A percentile compares a stretch with the other conserved stretches of the same genome.
These are phyloP conservation scores for Mesotaenium endlicherianum DNA, from an alignment of 139 green algal species.

Conservation along the genomic window DNA sequence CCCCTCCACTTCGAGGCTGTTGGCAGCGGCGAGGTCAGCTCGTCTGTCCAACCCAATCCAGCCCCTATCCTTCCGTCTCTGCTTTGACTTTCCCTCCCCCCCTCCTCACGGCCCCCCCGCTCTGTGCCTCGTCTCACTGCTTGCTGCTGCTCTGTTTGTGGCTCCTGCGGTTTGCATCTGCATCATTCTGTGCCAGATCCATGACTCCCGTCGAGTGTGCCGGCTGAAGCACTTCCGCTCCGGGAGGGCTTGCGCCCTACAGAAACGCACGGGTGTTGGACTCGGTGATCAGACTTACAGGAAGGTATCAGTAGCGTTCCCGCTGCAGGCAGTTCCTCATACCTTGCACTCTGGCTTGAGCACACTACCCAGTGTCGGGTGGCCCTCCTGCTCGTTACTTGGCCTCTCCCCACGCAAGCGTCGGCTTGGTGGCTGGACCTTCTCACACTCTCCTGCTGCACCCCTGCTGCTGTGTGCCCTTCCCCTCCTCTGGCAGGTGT, in stretches of 20 bases:
- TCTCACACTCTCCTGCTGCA: background rate
- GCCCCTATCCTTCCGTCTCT: background rate
- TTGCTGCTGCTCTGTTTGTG: too few species aligned
- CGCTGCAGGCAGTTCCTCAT: background rate
- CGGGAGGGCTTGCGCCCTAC: background rate
- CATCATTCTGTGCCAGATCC: too few species aligned
- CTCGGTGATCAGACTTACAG: too few species aligned
- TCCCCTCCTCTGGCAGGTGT: constrained; percentile 48
- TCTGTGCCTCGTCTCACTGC: too few species aligned
- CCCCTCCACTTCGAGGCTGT: background rate
- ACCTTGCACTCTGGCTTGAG: background rate
- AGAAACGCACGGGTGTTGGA: too few species aligned
- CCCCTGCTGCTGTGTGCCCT: background rate
- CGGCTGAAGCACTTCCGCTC: background rate
- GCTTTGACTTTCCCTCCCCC: background rate
- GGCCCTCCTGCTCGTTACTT: background rate
- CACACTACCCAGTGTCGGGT: background rate
- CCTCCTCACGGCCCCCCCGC: background rate
- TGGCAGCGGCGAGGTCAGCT: background rate
- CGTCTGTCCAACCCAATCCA: background rate
- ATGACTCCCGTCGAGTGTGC: background rate
- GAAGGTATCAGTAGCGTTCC: too few species aligned
- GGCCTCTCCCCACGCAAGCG: background rate
- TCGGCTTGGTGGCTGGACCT: background rate
- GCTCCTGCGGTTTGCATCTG: too few species aligned